Percentiles rank a stretch among this genome's conserved stretches.
phyloP scores from a whole-genome alignment of 371 early-diverging fungal species.

The Mucor velutinosus region DNA sequence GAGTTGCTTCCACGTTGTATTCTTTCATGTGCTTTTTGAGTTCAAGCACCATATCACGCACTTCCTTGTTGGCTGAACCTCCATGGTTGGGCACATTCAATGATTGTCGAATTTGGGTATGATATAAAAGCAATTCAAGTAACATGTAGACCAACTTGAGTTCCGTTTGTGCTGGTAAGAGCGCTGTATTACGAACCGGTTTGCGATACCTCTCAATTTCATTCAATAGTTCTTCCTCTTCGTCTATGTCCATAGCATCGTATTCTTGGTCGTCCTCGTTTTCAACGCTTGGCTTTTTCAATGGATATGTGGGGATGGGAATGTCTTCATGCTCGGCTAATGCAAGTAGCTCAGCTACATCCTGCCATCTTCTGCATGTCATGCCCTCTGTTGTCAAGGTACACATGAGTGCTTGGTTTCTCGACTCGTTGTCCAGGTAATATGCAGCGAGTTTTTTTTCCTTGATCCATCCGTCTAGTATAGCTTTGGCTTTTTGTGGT shows the following conservation, averaged over 20 bases:
- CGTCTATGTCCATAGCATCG: conserved; percentile 14
- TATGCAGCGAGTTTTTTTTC: conserved; percentile 15
- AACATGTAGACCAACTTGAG: conserved; percentile 23
- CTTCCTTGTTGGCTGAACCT: conserved; percentile 9
- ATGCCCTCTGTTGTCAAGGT: conserved; percentile 29
- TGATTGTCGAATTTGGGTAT: conserved; percentile 16
- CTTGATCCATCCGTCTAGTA: conserved; percentile 23
- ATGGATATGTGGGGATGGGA: conserved; percentile 14
- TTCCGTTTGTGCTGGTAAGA: conserved; percentile 15
- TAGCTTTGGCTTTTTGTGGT: conserved; percentile 8
- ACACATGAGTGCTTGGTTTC: conserved; percentile 17
- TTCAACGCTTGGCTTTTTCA: background rate
- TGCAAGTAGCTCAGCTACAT: conserved; percentile 26
- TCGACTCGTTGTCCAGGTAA: conserved; percentile 10
- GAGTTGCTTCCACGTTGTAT: conserved; percentile 17
- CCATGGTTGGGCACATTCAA: background rate
- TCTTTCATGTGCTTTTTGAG: conserved; percentile 20
- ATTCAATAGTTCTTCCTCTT: background rate
- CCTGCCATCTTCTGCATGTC: conserved; percentile 33
- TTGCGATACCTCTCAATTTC: conserved; percentile 12
- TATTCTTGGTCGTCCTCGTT: background rate
- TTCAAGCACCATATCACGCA: conserved; percentile 17
- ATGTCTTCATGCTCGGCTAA: conserved; percentile 20
- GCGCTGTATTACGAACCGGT: conserved; percentile 5
- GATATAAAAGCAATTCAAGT: conserved; percentile 27